These are phyloP conservation scores for Sporothrix luriei DNA, from an alignment of 2,329 filamentous ascomycete genomes.

Conservation along the genomic window DNA sequence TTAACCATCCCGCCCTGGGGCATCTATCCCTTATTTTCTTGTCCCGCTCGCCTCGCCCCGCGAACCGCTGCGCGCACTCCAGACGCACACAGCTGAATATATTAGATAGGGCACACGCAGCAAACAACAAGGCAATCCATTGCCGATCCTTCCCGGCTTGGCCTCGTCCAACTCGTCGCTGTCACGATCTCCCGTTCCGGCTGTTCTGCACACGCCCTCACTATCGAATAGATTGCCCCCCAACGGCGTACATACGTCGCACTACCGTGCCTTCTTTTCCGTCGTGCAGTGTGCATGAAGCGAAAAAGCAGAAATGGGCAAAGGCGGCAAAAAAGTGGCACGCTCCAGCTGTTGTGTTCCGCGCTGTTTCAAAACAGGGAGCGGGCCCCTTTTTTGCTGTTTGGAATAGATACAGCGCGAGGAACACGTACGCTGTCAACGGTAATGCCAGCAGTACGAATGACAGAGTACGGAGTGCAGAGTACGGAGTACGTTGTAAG, in stretches of 20 bases:
- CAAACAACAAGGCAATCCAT: constrained; percentile 17
- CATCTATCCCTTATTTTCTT: constrained; percentile 13
- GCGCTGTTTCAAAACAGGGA: constrained; percentile 26
- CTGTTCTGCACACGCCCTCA: constrained; percentile 5
- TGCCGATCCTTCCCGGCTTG: constrained; percentile 19
- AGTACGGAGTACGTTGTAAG: neutral
- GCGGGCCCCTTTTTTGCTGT: neutral
- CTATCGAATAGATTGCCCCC: constrained; percentile 16
- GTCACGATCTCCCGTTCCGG: neutral
- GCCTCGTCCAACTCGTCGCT: neutral
- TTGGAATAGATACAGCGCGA: neutral
- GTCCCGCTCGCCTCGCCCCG: neutral
- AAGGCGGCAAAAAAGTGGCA: constrained; percentile 22
- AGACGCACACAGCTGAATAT: neutral
- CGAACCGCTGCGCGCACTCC: neutral
- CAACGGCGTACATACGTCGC: neutral
- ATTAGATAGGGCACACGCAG: constrained; percentile 6
- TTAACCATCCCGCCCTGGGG: neutral
- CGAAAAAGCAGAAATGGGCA: neutral
- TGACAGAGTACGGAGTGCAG: neutral
- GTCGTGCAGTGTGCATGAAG: neutral
- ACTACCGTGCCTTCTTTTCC: constrained; percentile 13
- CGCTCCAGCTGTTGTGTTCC: neutral
- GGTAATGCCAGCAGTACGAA: neutral
- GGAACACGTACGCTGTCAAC: neutral